phyloP scores from a whole-genome alignment of 495 filamentous ascomycete genomes.

The Thozetella sp. region DNA sequence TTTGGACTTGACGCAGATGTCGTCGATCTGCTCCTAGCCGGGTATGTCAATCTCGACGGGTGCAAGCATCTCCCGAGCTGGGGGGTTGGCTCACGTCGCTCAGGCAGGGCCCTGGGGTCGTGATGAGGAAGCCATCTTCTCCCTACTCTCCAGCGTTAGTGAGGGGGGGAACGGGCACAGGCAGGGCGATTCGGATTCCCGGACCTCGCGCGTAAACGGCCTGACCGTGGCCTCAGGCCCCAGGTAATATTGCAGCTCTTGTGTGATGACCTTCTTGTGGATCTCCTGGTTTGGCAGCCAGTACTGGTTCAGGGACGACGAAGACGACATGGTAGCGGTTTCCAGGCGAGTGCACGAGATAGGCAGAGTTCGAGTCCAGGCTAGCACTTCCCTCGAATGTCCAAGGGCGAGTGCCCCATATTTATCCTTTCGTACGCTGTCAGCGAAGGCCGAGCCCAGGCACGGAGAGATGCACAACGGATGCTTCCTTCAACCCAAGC shows the following conservation, averaged over 20 bases:
- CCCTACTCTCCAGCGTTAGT: slow-evolving; percentile 42
- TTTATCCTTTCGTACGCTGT: no score
- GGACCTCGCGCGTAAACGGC: slow-evolving; percentile 53
- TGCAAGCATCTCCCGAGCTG: slow-evolving; percentile 2
- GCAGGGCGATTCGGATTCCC: slow-evolving; percentile 11
- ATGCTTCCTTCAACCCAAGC: no score
- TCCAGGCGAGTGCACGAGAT: background rate
- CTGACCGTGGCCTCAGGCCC: slow-evolving; percentile 55
- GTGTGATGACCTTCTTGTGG: slow-evolving; percentile 58
- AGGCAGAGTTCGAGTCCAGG: background rate
- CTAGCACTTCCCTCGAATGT: background rate
- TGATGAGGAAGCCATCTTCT: slow-evolving; percentile 58
- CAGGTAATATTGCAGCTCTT: slow-evolving; percentile 57
- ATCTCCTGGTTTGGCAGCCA: slow-evolving; percentile 60
- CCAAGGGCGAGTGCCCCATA: background rate
- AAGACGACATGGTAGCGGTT: slow-evolving; percentile 32
- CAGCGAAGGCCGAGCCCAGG: no score
- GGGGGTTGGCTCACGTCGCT: slow-evolving; percentile 48
- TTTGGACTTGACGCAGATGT: slow-evolving; percentile 57
- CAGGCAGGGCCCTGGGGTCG: slow-evolving; percentile 53
- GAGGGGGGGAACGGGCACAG: slow-evolving; percentile 5
- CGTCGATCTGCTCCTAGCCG: slow-evolving; percentile 57
- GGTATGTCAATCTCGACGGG: slow-evolving; percentile 25
- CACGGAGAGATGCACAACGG: no score
- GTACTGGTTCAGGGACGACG: slow-evolving; percentile 50